Evolutionary conservation across 441 rosid genomes (phyloP).

Genomic region (Pelargonium fulgidum): DNA sequence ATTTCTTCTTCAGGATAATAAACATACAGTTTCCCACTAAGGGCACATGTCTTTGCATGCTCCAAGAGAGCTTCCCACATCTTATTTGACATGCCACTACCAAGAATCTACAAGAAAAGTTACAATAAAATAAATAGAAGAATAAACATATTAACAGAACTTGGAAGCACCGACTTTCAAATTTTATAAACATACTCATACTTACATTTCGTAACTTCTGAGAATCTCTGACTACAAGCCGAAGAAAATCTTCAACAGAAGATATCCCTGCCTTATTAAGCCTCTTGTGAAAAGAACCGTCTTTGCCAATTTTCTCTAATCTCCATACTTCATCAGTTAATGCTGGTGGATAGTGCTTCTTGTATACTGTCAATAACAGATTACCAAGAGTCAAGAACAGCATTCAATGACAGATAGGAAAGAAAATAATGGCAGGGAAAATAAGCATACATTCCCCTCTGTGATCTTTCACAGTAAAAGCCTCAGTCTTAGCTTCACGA

Average conservation of each 20-base stretch:
- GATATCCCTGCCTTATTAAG: constrained; percentile 40
- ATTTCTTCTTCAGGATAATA: constrained; percentile 70
- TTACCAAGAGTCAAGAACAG: constrained; percentile 8
- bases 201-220: constrained; percentile 72
- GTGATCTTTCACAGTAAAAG: constrained; percentile 93
- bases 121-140: neutral
- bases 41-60: constrained; percentile 92
- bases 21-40: constrained; percentile 69
- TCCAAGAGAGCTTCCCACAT: constrained; percentile 98
- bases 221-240: constrained; percentile 61
- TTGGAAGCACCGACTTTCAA: constrained; percentile 13
- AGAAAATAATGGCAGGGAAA: constrained; percentile 10
- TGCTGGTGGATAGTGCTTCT: constrained; percentile 97
- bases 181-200: constrained; percentile 22
- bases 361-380: constrained; percentile 59
- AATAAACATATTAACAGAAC: neutral
- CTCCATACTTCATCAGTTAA: constrained; percentile 92
- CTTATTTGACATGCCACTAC: constrained; percentile 98
- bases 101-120: constrained; percentile 60
- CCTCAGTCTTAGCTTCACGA: constrained; percentile 96
- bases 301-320: constrained; percentile 97
- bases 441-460: constrained; percentile 78
- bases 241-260: constrained; percentile 77
- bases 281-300: constrained; percentile 95
- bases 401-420: neutral